Conservation (phyloP, 2,329 filamentous ascomycete genomes). For the Apiospora sp. region DNA sequence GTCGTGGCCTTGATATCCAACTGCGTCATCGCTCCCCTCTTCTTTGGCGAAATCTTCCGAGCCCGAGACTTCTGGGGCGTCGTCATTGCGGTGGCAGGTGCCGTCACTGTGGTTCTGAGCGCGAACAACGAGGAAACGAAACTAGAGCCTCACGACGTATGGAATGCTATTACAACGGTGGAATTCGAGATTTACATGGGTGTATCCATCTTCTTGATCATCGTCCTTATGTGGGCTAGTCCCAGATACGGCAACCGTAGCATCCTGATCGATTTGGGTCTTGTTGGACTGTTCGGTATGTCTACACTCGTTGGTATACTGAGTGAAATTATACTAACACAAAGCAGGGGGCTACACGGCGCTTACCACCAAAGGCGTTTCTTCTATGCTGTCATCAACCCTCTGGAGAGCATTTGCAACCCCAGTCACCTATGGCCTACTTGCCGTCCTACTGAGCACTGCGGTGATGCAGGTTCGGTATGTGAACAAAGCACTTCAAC, state of each 20-base stretch:
- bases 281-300: constrained; percentile 92
- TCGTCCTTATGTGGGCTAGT: constrained; percentile 81
- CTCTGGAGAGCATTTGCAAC: constrained; percentile 90
- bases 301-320: constrained; percentile 31
- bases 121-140: constrained; percentile 90
- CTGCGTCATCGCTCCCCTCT: constrained; percentile 92
- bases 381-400: constrained; percentile 91
- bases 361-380: constrained; percentile 93
- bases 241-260: constrained; percentile 83
- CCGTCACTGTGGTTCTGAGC: constrained; percentile 91
- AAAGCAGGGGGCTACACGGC: constrained; percentile 88
- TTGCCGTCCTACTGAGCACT: constrained; percentile 80
- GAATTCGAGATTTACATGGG: constrained; percentile 92
- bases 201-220: constrained; percentile 77
- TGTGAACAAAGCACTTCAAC: constrained; percentile 85
- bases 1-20: constrained; percentile 98
- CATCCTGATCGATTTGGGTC: constrained; percentile 89
- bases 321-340: constrained; percentile 28
- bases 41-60: constrained; percentile 92
- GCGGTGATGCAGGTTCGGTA: constrained; percentile 98
- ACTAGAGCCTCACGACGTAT: constrained; percentile 88
- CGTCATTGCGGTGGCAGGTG: constrained; percentile 83
- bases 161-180: constrained; percentile 84
- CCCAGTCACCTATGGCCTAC: constrained; percentile 88
- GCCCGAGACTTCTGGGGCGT: constrained; percentile 88